Evolutionary conservation across 768 basidiomycete species (phyloP), one percentile per base, ranked within the genome.

Genomic region (Lactarius sp.): DNA sequence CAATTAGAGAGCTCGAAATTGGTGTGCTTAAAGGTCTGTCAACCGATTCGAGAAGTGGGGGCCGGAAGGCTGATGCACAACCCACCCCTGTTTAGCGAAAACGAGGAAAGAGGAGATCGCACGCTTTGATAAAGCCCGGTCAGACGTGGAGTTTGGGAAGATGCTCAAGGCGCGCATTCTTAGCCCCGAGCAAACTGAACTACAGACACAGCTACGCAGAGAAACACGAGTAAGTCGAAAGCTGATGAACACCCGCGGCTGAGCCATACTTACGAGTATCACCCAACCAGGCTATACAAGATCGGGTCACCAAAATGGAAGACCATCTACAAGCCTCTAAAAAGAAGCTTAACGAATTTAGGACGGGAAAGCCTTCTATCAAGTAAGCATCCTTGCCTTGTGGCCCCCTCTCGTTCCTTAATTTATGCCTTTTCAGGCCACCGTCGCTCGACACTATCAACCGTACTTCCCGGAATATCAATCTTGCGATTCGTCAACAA

Each of bases 401-500:
- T 49, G 4, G 7, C 50, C 3, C n/a, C 53, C 3, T 50, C 31
- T 37, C 53, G 36, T 20, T 6, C 56, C n/a, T 46, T 42, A 14
- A 36, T 62, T 27, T 52, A n/a, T 54, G 53, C 34, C 58, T 67
- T 37, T 36, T 27, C 70, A 95, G 93, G 67, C 81, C 92, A 6
- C 93, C 94, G 1, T 85, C 91, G 7, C 75, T 97, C 56, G 94
- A 95, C 69, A 87, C 89, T 1, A 83, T 96, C 71, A 86, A 88
- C 68, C 83, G 91, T 37, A 89, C 92, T 0, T 88, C 90, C 69
- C 84, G 88, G 47, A 94, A 95, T 72, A 92, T 97, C 69, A 88
- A 92, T 59, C 71, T 84, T 20, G 84, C 85, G 0, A 80, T 92
- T 64, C 78, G 79, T 44, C 84, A 87, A 67, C 85, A 88, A 72